Conservation (phyloP, 2,329 filamentous ascomycete genomes). For the Penicillium vulpinum region DNA sequence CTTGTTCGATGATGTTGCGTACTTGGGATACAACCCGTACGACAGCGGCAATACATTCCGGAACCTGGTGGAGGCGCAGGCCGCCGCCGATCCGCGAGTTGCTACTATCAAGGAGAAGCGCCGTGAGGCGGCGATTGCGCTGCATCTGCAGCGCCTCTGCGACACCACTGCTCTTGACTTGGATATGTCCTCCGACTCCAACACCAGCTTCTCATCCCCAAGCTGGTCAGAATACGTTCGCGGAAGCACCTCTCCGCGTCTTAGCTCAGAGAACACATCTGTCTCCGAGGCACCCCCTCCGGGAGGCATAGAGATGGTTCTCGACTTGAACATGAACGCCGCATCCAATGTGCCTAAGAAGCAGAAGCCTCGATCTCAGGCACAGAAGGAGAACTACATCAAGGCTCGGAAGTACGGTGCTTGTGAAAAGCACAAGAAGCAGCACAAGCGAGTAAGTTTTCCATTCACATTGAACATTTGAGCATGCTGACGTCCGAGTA, state of each 20-base stretch:
- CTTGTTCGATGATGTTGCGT: slow-evolving; percentile 17
- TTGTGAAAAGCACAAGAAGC: slow-evolving; percentile 46
- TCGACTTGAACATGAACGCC: slow-evolving; percentile 47
- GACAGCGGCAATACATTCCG: slow-evolving; percentile 25
- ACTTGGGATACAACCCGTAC: slow-evolving; percentile 18
- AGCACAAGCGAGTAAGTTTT: slow-evolving; percentile 43
- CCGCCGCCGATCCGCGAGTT: slow-evolving; percentile 37
- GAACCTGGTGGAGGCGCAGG: slow-evolving; percentile 39
- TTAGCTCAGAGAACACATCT: slow-evolving; percentile 24
- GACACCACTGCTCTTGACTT: slow-evolving; percentile 30
- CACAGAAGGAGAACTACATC: slow-evolving; percentile 47
- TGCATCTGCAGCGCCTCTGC: slow-evolving; percentile 42
- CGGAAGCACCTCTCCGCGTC: slow-evolving; percentile 26
- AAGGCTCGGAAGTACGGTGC: slow-evolving; percentile 46
- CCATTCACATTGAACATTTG: not conserved
- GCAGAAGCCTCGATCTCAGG: slow-evolving; percentile 43
- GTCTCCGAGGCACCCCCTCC: slow-evolving; percentile 16
- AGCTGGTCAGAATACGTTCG: slow-evolving; percentile 33
- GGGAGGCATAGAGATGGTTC: slow-evolving; percentile 39
- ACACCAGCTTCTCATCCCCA: slow-evolving; percentile 35
- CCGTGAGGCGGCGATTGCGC: slow-evolving; percentile 42
- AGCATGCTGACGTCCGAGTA: slow-evolving; percentile 23
- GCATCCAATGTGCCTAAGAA: slow-evolving; percentile 44
- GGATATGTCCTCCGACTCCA: slow-evolving; percentile 32
- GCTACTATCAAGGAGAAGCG: slow-evolving; percentile 44